phyloP scores from a whole-genome alignment of 306 rosid species.

The Cicer arietinum region DNA sequence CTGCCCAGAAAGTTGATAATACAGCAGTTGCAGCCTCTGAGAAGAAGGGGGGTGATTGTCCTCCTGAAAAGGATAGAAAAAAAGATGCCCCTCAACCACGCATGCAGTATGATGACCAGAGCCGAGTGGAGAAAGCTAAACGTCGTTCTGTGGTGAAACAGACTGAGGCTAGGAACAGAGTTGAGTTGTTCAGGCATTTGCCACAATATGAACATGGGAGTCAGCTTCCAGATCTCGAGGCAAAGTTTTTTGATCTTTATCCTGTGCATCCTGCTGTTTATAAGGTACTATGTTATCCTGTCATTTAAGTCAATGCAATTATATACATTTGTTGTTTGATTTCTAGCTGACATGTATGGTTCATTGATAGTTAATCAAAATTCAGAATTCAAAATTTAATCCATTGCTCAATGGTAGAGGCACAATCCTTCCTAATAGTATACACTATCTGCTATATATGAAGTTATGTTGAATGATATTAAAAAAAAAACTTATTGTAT shows the following conservation, averaged over 20 bases:
- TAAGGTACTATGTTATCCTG: conserved; percentile 48
- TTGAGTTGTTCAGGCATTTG: conserved; percentile 68
- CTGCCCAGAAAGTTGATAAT: conserved; percentile 54
- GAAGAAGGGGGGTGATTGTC: conserved; percentile 60
- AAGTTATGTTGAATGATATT: conserved; percentile 29
- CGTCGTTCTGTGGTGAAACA: conserved; percentile 68
- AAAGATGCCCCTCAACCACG: conserved; percentile 74
- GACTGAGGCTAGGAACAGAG: conserved; percentile 66
- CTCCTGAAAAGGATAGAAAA: conserved; percentile 64
- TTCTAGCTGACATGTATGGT: conserved; percentile 10
- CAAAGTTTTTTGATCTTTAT: conserved; percentile 62
- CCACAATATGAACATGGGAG: conserved; percentile 73
- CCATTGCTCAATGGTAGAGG: conserved; percentile 14
- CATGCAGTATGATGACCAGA: conserved; percentile 68
- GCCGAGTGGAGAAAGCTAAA: conserved; percentile 67
- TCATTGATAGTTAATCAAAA: conserved; percentile 23
- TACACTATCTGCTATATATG: not conserved
- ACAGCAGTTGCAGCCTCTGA: conserved; percentile 56
- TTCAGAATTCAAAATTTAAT: conserved; percentile 19
- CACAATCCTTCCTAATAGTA: conserved; percentile 9
- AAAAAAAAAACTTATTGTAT: conserved; percentile 18
- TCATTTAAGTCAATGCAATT: not conserved
- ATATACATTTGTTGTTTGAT: conserved; percentile 7
- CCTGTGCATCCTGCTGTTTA: conserved; percentile 64
- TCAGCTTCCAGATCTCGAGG: conserved; percentile 67